Evolutionary conservation across 2,329 filamentous ascomycete species (phyloP), one percentile per base, ranked within the genome.

Genomic region (Helicocarpus griseus): DNA sequence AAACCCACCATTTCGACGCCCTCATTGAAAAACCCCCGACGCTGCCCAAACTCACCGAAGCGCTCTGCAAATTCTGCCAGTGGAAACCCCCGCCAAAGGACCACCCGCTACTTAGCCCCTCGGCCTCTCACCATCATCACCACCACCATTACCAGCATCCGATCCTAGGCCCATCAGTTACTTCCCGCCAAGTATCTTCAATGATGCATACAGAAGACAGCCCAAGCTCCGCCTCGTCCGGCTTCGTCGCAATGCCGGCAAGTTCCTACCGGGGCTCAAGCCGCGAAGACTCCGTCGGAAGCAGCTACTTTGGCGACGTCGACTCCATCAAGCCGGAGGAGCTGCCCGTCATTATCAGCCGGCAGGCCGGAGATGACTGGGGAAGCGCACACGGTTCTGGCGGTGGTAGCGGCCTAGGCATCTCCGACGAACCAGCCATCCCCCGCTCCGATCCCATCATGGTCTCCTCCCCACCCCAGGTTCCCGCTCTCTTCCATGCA

Each of bases 11-110:
- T 68, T 98, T 98, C 63, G 90, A 97, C 66, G 88, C 87, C 1
- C 75, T 98, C 48, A 89, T 98, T 49, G 90, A 98, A 69, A 98
- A 98, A 70, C 93, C 93, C 24, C 94, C 95, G 33, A 97, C 91
- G 36, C 84, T 89, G 40, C 86, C 87, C 2, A 97, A 97, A 69
- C 70, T 98, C 47, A 89, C 84, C 0, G 90, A 98, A 63, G 88
- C 93, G 0, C 76, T 98, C 58, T 85, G 86, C 56, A 83, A 85
- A 52, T 79, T 95, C 26, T 98, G 93, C 63, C 87, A 95, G 62
- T 98, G 93, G 93, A 94, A 91, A 63, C 81, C 89, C 5, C 85
- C 89, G 6, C 78, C 81, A 13, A 77, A 79, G 51, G 79, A 81
- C 47, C 72, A 78, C 2, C 78, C 83, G 39, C 70, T n/a, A n/a